These are phyloP conservation scores for Fusarium guadeloupense DNA, from an alignment of 2,329 filamentous ascomycete genomes.

Conservation along the genomic window DNA sequence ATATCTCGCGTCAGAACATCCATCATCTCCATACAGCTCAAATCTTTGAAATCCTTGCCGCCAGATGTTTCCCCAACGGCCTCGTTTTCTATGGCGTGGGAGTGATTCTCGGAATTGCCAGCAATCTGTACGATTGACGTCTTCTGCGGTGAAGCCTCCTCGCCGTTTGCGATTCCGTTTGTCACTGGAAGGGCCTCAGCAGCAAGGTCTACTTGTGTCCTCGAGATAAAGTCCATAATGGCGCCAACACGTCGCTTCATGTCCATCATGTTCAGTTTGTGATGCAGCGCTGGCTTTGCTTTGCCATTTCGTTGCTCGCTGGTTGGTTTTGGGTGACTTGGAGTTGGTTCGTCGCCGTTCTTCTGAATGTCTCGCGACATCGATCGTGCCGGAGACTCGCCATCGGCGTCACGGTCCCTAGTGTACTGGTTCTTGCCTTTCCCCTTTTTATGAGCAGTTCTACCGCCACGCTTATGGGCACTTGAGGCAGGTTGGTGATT, in stretches of 20 bases:
- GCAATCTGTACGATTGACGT: slow-evolving; percentile 50
- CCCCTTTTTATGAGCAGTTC: slow-evolving; percentile 71
- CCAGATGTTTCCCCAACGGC: slow-evolving; percentile 36
- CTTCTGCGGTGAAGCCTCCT: slow-evolving; percentile 53
- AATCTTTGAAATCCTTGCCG: slow-evolving; percentile 72
- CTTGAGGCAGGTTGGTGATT: slow-evolving; percentile 56
- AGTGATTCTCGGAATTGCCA: slow-evolving; percentile 44
- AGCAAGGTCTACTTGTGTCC: slow-evolving; percentile 88
- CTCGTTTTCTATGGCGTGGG: slow-evolving; percentile 39
- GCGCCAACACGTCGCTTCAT: slow-evolving; percentile 85
- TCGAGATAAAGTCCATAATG: slow-evolving; percentile 89
- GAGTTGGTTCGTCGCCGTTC: slow-evolving; percentile 48
- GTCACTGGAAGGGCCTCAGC: slow-evolving; percentile 64
- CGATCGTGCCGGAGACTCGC: slow-evolving; percentile 66
- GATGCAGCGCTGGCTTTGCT: slow-evolving; percentile 61
- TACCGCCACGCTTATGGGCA: slow-evolving; percentile 66
- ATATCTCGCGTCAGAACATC: slow-evolving; percentile 82
- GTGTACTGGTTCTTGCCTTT: slow-evolving; percentile 86
- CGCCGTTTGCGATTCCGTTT: slow-evolving; percentile 49
- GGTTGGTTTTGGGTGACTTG: slow-evolving; percentile 49
- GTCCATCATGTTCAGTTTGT: slow-evolving; percentile 84
- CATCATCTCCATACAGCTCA: slow-evolving; percentile 90
- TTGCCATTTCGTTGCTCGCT: slow-evolving; percentile 65
- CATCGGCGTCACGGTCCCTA: slow-evolving; percentile 72
- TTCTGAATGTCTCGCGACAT: slow-evolving; percentile 60